Evolutionary conservation across 352 stramenopile species (phyloP), one percentile per base, ranked within the genome.

Genomic region (Blastocystis sp.): DNA sequence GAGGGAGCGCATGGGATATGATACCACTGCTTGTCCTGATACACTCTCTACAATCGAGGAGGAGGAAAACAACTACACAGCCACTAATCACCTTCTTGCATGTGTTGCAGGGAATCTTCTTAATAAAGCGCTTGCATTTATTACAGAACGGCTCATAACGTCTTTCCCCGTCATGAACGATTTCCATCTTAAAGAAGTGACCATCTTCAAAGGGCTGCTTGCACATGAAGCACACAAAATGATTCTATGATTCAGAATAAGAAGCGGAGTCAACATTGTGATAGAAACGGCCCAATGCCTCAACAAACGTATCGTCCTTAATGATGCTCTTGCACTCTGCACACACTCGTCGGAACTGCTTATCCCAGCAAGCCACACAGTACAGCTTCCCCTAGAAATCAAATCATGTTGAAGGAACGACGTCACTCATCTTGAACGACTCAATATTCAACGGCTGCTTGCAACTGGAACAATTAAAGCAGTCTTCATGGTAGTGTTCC

Each of bases 191-290:
- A 34, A 69, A 67, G 48, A 69, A 66, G 21, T 52, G 48, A 17
- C 38, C 48, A 52, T 69, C 56, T 28, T 21, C 21, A 67, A 84
- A 69, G 17, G 53, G 56, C 60, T 84, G 19, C 56, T 84, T 84
- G 66, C 74, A 84, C 9, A 40, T 59, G 17, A 70, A 84, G 74
- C 74, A 84, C 19, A 69, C 60, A 69, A 69, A 84, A 17, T 84
- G 74, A 19, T 84, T 69, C 74, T 84, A 84, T 71, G 17, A 28
- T 45, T 69, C 23, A 19, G 45, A 2, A 65, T 65, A 67, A 5
- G 34, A 23, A n/a, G 23, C 23, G 41, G 53, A 4, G 14, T 34
- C 34, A 69, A 84, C 74, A 1, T n/a, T 19, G 48, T 84, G 74
- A 67, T 67, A 84, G 38, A 70, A 84, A 21, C 66, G 52, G 14